phyloP scores from a whole-genome alignment of 1,284 basidiomycete genomes.

The Sutorius eximius region DNA sequence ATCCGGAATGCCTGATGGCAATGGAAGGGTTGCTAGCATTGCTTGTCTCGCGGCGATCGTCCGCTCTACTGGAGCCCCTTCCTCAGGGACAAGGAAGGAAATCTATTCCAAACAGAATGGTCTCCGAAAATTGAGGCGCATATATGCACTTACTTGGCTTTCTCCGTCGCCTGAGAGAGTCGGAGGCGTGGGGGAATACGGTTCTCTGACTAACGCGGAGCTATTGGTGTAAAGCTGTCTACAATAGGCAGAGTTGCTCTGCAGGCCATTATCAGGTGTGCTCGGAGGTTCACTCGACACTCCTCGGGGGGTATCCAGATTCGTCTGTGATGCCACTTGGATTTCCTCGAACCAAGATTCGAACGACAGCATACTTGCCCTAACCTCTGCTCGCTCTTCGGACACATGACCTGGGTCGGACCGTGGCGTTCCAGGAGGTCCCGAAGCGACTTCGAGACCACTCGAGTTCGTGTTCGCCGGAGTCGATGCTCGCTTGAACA shows the following conservation, averaged over 20 bases:
- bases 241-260: conserved; percentile 31
- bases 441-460: not conserved
- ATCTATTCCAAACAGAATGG: conserved; percentile 8
- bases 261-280: conserved; percentile 31
- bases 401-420: not conserved
- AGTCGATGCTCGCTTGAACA: conserved; percentile 28
- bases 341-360: not conserved
- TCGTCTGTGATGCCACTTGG: not conserved
- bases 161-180: conserved; percentile 1
- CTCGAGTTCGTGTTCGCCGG: conserved; percentile 16
- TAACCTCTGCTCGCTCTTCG: not conserved
- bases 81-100: conserved; percentile 16
- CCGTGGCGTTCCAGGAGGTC: conserved; percentile 2
- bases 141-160: conserved; percentile 24
- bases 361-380: not conserved
- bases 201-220: conserved; percentile 6
- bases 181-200: not conserved
- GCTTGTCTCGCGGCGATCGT: conserved; percentile 54
- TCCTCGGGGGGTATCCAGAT: not conserved
- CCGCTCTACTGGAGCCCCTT: conserved; percentile 45
- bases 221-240: conserved; percentile 14
- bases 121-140: not conserved
- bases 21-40: conserved; percentile 55
- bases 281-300: conserved; percentile 3
- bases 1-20: conserved; percentile 60